These are phyloP conservation scores for Ophiostoma ulmi DNA, from an alignment of 2,329 filamentous ascomycete species.

Conservation along the genomic window DNA sequence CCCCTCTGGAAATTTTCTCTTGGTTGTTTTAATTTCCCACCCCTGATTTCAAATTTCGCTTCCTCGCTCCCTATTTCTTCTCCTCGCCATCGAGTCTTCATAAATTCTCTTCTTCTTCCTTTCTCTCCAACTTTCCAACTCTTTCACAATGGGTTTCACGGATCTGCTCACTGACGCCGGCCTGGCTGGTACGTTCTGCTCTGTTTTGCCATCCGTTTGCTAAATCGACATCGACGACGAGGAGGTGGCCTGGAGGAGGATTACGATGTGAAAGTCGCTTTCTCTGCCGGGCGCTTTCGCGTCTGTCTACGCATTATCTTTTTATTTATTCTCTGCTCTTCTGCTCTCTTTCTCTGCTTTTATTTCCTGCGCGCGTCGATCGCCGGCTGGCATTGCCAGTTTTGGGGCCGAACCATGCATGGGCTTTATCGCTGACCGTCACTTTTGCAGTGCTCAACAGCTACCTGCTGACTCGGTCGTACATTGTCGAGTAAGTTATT, in stretches of 20 bases:
- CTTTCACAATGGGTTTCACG: constrained; percentile 32
- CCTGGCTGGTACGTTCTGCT: constrained; percentile 30
- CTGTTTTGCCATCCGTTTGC: constrained; percentile 19
- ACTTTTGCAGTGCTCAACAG: constrained; percentile 52
- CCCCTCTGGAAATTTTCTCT: constrained; percentile 18
- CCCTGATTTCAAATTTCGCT: constrained; percentile 10
- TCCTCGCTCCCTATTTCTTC: constrained; percentile 17
- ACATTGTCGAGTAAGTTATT: constrained; percentile 70
- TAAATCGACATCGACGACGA: constrained; percentile 16
- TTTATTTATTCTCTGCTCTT: constrained; percentile 8
- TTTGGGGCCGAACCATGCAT: not conserved
- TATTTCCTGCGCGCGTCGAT: constrained; percentile 16
- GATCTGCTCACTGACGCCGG: constrained; percentile 32
- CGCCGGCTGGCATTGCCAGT: constrained; percentile 4
- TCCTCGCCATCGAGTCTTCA: not conserved
- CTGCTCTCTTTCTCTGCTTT: constrained; percentile 13
- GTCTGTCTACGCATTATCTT: not conserved
- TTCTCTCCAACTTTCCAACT: constrained; percentile 11
- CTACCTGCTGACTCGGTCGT: constrained; percentile 64
- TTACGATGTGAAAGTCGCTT: constrained; percentile 4
- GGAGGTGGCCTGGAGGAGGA: not conserved
- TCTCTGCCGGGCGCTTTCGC: not conserved
- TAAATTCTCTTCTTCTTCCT: constrained; percentile 20
- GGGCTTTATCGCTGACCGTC: constrained; percentile 23
- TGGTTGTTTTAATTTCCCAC: constrained; percentile 17